Percentiles rank a stretch among this genome's conserved stretches.
phyloP scores from a whole-genome alignment of 495 filamentous ascomycete species.

The Cercophora scortea region DNA sequence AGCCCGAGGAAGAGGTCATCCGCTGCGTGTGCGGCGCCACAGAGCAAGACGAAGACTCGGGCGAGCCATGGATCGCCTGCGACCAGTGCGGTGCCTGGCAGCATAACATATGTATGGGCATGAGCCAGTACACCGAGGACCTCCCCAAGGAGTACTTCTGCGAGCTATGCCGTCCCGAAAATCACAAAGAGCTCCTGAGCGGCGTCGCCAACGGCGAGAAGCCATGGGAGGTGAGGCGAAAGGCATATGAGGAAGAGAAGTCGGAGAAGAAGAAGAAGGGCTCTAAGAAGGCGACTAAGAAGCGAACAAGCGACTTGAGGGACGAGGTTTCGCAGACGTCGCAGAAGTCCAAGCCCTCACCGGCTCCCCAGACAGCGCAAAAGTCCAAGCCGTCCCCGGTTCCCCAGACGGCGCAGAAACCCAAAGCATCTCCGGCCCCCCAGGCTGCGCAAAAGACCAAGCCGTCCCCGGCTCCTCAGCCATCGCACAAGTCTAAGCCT shows the following conservation, averaged over 20 bases:
- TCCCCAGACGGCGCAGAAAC: conserved; percentile 26
- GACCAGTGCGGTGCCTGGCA: conserved; percentile 91
- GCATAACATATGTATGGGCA: conserved; percentile 90
- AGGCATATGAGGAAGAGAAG: conserved; percentile 40
- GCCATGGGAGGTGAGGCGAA: conserved; percentile 70
- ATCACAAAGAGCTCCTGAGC: conserved; percentile 67
- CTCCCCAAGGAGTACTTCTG: conserved; percentile 78
- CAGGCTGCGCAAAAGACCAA: not conserved
- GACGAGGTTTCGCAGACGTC: conserved; percentile 27
- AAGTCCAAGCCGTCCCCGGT: not conserved
- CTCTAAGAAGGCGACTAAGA: conserved; percentile 40
- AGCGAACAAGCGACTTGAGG: conserved; percentile 43
- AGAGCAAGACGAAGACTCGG: conserved; percentile 73
- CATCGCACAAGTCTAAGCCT: conserved; percentile 1
- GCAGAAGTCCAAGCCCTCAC: conserved; percentile 19
- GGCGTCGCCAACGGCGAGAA: conserved; percentile 71
- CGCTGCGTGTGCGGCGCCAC: conserved; percentile 88
- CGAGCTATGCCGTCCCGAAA: conserved; percentile 77
- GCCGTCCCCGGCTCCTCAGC: conserved; percentile 11
- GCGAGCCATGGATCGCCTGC: conserved; percentile 84
- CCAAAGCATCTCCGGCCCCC: conserved; percentile 26
- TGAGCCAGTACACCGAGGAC: conserved; percentile 66
- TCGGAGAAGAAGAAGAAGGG: conserved; percentile 35
- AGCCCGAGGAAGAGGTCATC: conserved; percentile 60
- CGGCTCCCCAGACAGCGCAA: not conserved